Evolutionary conservation across 768 basidiomycete species (phyloP).

Genomic region (Boletus reticulatus): DNA sequence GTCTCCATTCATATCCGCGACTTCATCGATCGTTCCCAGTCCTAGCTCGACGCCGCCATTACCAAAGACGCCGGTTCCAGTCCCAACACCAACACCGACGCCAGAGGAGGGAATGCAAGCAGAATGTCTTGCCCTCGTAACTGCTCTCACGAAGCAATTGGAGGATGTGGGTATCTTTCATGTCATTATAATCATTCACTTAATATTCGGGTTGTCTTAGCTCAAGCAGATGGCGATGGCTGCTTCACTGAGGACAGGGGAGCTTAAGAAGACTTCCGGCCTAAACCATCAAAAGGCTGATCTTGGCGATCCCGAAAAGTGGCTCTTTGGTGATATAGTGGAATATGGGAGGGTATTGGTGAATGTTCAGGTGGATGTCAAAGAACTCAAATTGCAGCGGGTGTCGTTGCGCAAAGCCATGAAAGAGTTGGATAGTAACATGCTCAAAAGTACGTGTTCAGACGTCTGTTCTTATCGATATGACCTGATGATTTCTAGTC

Average conservation of each 20-base stretch:
- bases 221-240: constrained; percentile 41
- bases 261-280: constrained; percentile 36
- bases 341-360: constrained; percentile 43
- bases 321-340: constrained; percentile 50
- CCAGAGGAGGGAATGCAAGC: constrained; percentile 65
- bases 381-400: constrained; percentile 42
- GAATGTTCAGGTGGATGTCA: constrained; percentile 50
- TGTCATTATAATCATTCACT: background rate
- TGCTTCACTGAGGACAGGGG: constrained; percentile 35
- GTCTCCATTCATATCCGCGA: constrained; percentile 2
- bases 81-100: constrained; percentile 18
- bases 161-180: constrained; percentile 46
- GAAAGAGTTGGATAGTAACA: constrained; percentile 57
- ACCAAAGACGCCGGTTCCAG: constrained; percentile 1
- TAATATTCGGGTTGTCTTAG: constrained; percentile 29
- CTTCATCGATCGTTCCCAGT: background rate
- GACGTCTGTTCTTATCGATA: background rate
- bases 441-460: constrained; percentile 58
- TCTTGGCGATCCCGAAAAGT: constrained; percentile 47
- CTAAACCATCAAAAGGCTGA: constrained; percentile 44
- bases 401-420: constrained; percentile 41
- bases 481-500: constrained; percentile 41
- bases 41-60: constrained; percentile 3
- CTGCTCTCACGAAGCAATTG: constrained; percentile 49
- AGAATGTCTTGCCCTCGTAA: constrained; percentile 54